Evolutionary conservation across 345 rosid genomes (phyloP).

Genomic region (Microcos paniculata): DNA sequence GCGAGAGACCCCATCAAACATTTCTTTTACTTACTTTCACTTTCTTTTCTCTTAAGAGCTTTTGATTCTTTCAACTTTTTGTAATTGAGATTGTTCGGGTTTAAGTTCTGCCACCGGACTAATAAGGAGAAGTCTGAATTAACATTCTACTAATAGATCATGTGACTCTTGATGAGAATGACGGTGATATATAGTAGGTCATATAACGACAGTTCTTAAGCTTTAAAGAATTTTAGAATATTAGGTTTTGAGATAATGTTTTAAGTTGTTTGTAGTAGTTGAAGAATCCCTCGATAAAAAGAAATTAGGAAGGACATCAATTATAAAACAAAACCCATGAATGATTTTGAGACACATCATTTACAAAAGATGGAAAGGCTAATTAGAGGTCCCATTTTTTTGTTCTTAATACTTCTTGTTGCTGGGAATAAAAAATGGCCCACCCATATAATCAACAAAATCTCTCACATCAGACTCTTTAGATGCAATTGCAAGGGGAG

Average conservation of each 20-base stretch:
- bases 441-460: constrained; percentile 12
- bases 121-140: too few relatives aligned
- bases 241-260: background rate
- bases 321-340: constrained; percentile 5
- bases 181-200: too few relatives aligned
- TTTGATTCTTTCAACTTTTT: too few relatives aligned
- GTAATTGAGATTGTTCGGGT: too few relatives aligned
- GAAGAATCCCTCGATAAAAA: background rate
- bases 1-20: background rate
- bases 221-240: background rate
- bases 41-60: background rate
- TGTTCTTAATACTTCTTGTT: background rate
- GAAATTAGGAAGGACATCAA: background rate
- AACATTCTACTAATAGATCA: too few relatives aligned
- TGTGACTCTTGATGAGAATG: too few relatives aligned
- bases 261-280: constrained; percentile 1
- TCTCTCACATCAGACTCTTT: constrained; percentile 15
- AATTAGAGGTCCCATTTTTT: background rate
- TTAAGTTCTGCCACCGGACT: too few relatives aligned
- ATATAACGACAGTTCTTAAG: too few relatives aligned
- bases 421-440: background rate
- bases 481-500: background rate
- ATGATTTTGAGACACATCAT: constrained; percentile 11
- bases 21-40: background rate
- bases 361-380: background rate